Conservation (phyloP, 2,329 filamentous ascomycete genomes). For the Xylariaceae sp. region DNA sequence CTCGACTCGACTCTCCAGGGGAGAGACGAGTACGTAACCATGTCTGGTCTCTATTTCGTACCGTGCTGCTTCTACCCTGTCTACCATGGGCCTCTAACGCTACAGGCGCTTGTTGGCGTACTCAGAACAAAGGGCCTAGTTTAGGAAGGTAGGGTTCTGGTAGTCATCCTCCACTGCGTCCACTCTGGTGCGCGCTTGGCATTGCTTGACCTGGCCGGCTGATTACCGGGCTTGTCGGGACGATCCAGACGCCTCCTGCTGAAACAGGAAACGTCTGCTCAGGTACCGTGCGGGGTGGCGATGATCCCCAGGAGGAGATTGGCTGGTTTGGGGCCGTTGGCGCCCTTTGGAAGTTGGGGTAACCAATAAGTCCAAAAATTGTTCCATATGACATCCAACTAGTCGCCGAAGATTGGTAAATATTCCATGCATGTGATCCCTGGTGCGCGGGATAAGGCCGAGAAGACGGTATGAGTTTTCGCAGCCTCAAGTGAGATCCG, state of each 20-base stretch:
- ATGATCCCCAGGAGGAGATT: conserved; percentile 23
- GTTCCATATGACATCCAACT: conserved; percentile 18
- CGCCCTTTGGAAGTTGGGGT: conserved; percentile 21
- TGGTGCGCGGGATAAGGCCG: conserved; percentile 26
- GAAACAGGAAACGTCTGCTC: conserved; percentile 26
- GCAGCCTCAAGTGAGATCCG: background rate
- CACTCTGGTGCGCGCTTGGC: conserved; percentile 5
- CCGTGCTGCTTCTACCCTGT: no score
- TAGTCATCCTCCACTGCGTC: background rate
- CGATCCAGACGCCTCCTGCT: conserved; percentile 26
- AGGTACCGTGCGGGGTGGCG: conserved; percentile 27
- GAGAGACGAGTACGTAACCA: background rate
- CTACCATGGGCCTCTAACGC: no score
- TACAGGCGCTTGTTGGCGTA: background rate
- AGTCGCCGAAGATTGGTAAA: conserved; percentile 1
- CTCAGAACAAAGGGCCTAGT: background rate
- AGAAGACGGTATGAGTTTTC: background rate
- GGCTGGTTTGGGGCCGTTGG: conserved; percentile 17
- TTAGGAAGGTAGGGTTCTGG: background rate
- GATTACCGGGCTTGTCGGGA: conserved; percentile 13
- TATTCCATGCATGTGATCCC: conserved; percentile 27
- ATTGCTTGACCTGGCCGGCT: conserved; percentile 12
- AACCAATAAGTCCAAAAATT: conserved; percentile 11
- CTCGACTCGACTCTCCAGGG: background rate
- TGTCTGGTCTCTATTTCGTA: background rate